Base-by-base conservation (phyloP, 176 grass and related monocot species). In the Alloteropsis semialata region DNA sequence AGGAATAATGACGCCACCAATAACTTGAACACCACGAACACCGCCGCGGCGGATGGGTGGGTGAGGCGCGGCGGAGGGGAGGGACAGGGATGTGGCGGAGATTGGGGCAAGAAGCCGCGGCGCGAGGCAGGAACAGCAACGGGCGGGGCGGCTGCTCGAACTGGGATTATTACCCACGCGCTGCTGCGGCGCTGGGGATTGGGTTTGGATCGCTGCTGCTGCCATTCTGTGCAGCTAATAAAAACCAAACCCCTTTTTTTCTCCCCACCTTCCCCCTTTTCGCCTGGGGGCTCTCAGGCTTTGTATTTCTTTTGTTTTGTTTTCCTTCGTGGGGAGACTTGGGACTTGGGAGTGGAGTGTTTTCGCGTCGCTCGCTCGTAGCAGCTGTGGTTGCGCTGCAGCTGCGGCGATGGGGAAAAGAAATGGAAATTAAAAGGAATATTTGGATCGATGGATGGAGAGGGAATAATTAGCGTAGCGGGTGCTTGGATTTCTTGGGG, bases 131-230 rank as follows among this genome's bases (percentile, higher is more conserved):
- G 71, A 79, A 25, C 69, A 75, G 70, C 59, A 33, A 38, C 66
- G n/a, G 74, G 30, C 43, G 76, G 32, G 65, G 43, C 33, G 30
- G 12, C 81, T 64, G 5, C 69, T 63, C 69, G 74, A 78, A 60
- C 81, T 82, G 67, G 72, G 60, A 48, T 69, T 81, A 72, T 85
- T 62, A 84, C 70, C 77, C 86, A 86, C 75, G 75, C 84, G 74
- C 41, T 51, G 45, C 27, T 51, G 45, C 27, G n/a, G 78, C 85
- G 81, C 70, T 88, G 81, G 78, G 82, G 91, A 91, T 93, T 88
- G 91, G 91, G 91, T 88, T 90, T 63, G 85, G 86, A 85, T 84
- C 82, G 57, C 85, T 82, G 78, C 65, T 72, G 49, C 83, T 82
- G 72, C 86, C 87, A 89, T 87, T 58, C 63, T 82, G 19, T 77